A percentile compares a stretch with the other conserved stretches of the same genome.
These are phyloP conservation scores for Bretschneidera sinensis DNA, from an alignment of 345 rosid genomes.

Conservation along the genomic window DNA sequence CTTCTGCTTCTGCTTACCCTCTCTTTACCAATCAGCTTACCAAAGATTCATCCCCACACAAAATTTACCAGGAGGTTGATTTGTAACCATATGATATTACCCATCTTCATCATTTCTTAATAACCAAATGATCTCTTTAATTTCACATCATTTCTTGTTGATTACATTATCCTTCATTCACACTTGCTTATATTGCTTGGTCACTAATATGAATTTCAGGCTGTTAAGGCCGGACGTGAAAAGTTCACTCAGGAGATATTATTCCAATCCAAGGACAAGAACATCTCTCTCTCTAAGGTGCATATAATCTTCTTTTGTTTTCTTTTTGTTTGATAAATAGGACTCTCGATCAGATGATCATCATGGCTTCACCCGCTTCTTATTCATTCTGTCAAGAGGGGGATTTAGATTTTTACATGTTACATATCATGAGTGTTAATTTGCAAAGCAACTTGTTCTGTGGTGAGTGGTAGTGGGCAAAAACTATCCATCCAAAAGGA, in stretches of 20 bases:
- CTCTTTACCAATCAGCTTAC: constrained; percentile 53
- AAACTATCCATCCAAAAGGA: too few relatives aligned
- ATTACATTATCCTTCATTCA: constrained; percentile 1
- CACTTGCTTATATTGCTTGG: constrained; percentile 22
- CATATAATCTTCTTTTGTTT: background rate
- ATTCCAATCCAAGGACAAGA: constrained; percentile 64
- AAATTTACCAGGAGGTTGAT: constrained; percentile 74
- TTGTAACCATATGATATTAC: constrained; percentile 26
- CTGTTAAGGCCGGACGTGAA: constrained; percentile 51
- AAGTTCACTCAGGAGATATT: constrained; percentile 72
- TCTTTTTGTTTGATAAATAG: too few relatives aligned
- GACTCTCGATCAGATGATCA: too few relatives aligned
- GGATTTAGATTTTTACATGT: too few relatives aligned
- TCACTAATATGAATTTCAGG: constrained; percentile 36
- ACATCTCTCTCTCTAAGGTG: constrained; percentile 82
- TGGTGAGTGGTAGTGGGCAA: too few relatives aligned
- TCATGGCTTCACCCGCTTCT: too few relatives aligned
- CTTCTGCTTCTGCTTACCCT: constrained; percentile 81
- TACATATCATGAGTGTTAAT: too few relatives aligned
- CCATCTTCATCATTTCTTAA: constrained; percentile 18
- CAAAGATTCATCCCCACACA: constrained; percentile 51
- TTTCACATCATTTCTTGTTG: background rate
- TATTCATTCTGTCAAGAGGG: too few relatives aligned
- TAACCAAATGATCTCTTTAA: constrained; percentile 6
- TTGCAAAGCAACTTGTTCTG: too few relatives aligned